phyloP scores from a whole-genome alignment of 176 grass and related monocot species.

The Panicum miliaceum region DNA sequence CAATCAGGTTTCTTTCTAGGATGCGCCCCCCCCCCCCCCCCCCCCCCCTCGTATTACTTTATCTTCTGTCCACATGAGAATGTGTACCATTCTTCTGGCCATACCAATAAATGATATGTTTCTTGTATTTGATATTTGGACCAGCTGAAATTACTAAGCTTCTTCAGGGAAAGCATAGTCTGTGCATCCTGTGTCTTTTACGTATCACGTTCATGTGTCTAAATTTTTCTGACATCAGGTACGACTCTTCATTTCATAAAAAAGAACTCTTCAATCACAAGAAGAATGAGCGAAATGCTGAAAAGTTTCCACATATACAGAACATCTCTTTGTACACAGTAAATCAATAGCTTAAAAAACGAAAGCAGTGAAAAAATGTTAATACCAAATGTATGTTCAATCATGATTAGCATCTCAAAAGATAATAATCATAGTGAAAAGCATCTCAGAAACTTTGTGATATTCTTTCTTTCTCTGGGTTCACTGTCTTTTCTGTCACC shows the following conservation, averaged over 20 bases:
- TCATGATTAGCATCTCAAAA: conserved; percentile 13
- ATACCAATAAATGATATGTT: not conserved
- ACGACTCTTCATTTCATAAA: not conserved
- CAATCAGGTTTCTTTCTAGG: not conserved
- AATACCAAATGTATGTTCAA: conserved; percentile 6
- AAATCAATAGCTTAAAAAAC: not conserved
- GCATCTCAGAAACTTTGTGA: conserved; percentile 55
- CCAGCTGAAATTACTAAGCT: not conserved
- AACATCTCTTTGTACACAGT: conserved; percentile 22
- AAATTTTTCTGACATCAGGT: not conserved
- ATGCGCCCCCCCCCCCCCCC: too few species aligned
- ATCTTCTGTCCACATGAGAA: not conserved
- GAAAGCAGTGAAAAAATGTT: conserved; percentile 19
- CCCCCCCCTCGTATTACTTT: not conserved
- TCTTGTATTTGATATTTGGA: not conserved
- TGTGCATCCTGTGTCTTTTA: not conserved
- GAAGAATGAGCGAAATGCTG: not conserved
- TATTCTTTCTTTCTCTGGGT: conserved; percentile 50
- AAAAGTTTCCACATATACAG: not conserved
- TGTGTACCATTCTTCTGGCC: not conserved
- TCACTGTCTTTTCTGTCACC: conserved; percentile 29
- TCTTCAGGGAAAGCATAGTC: not conserved
- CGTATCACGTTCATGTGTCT: not conserved
- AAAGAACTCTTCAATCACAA: not conserved
- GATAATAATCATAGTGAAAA: conserved; percentile 42